Evolutionary conservation across 2,329 filamentous ascomycete genomes (phyloP).

Genomic region (Cadophora malorum): DNA sequence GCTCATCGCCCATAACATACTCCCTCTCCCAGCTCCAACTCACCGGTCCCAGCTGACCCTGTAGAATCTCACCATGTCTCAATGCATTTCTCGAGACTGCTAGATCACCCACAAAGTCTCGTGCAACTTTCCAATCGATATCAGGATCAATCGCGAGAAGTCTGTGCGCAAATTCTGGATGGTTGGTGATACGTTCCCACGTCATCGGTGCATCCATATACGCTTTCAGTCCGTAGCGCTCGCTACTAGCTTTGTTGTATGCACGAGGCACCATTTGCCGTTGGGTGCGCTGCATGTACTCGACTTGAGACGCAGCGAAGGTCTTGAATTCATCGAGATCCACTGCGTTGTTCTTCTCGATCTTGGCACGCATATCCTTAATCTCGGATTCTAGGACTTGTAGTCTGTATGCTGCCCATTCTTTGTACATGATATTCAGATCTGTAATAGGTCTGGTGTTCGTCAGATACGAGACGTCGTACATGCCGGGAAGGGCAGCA

Average conservation of each 20-base stretch:
- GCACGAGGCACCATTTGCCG: constrained; percentile 6
- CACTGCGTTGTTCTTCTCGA: not conserved
- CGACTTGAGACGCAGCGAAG: constrained; percentile 11
- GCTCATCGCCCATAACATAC: constrained; percentile 19
- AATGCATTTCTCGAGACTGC: constrained; percentile 1
- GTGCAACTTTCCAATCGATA: not conserved
- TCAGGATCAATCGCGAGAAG: not conserved
- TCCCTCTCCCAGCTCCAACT: constrained; percentile 16
- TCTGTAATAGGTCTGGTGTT: not conserved
- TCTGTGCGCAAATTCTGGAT: not conserved
- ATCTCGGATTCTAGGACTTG: constrained; percentile 8
- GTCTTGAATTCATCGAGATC: constrained; percentile 8
- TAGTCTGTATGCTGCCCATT: constrained; percentile 6
- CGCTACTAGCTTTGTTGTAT: not conserved
- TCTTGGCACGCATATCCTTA: constrained; percentile 5
- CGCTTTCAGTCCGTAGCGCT: not conserved
- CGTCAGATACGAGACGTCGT: constrained; percentile 4
- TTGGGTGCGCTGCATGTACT: constrained; percentile 14
- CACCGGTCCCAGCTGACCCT: constrained; percentile 12
- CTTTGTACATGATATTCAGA: constrained; percentile 16
- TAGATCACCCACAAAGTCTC: constrained; percentile 9
- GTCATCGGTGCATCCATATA: not conserved
- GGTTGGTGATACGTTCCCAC: constrained; percentile 11
- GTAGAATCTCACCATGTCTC: constrained; percentile 7
- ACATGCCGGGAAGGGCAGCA: not conserved